phyloP scores from a whole-genome alignment of 228 moss, liverwort and hornwort genomes.

The Sphagnum fallax region DNA sequence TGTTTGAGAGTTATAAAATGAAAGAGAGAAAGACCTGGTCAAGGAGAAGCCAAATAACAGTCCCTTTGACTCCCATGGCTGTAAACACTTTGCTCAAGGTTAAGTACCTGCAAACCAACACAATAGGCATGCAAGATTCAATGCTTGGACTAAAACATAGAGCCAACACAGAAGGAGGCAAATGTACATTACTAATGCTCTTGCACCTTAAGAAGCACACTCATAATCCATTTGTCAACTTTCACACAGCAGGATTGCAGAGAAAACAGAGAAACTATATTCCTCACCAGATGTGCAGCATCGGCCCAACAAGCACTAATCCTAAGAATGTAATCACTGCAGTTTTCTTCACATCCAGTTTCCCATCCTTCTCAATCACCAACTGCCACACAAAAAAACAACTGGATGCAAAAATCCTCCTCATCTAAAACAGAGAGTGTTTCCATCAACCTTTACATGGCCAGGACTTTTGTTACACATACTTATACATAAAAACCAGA shows the following conservation, averaged over 20 bases:
- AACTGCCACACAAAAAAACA: constrained; percentile 39
- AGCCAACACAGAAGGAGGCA: too few relatives aligned
- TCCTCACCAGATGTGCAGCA: constrained; percentile 52
- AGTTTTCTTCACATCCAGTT: constrained; percentile 40
- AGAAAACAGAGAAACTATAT: background rate
- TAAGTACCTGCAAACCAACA: constrained; percentile 51
- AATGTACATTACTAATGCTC: background rate
- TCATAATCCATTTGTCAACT: background rate
- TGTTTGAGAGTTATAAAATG: background rate
- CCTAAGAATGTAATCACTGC: constrained; percentile 52
- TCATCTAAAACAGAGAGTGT: too few relatives aligned
- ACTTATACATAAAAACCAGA: too few relatives aligned
- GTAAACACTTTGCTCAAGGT: constrained; percentile 71
- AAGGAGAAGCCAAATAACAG: constrained; percentile 62
- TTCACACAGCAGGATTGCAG: background rate
- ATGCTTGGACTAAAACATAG: too few relatives aligned
- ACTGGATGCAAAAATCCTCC: too few relatives aligned
- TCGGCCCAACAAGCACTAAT: constrained; percentile 53
- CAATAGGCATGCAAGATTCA: background rate
- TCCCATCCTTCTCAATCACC: constrained; percentile 42
- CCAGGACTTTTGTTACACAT: too few relatives aligned
- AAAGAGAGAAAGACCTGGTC: constrained; percentile 58
- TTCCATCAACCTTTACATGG: too few relatives aligned
- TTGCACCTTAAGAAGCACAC: background rate
- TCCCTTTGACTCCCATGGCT: constrained; percentile 57